These are phyloP conservation scores for Singerocomus rubriflavus DNA, from an alignment of 1,284 basidiomycete species.

Conservation along the genomic window DNA sequence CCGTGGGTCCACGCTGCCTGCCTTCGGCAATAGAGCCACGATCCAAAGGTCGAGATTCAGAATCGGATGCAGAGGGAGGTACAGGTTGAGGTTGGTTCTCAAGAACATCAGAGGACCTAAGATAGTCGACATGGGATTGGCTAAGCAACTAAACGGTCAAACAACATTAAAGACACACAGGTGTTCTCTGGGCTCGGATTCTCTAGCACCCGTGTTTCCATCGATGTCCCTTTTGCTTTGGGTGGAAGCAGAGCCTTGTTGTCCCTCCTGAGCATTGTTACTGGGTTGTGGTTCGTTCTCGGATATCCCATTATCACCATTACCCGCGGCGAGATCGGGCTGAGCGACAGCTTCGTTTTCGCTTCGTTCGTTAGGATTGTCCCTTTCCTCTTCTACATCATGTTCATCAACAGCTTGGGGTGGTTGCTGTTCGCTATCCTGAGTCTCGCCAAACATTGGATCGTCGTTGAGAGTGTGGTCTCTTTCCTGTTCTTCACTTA, in stretches of 20 bases:
- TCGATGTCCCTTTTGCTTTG: constrained; percentile 16
- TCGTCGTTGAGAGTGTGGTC: constrained; percentile 19
- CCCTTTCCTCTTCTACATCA: constrained; percentile 23
- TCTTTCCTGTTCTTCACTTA: constrained; percentile 28
- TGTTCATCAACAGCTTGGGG: constrained; percentile 19
- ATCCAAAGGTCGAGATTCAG: constrained; percentile 20
- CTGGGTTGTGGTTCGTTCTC: constrained; percentile 20
- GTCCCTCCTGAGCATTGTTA: constrained; percentile 22
- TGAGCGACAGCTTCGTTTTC: constrained; percentile 37
- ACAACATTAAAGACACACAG: constrained; percentile 26
- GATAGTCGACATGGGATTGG: neutral
- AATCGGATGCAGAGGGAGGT: constrained; percentile 12
- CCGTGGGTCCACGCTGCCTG: constrained; percentile 43
- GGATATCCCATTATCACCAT: constrained; percentile 26
- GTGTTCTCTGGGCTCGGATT: constrained; percentile 24
- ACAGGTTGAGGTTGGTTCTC: constrained; percentile 10
- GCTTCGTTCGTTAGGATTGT: constrained; percentile 26
- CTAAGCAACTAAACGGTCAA: neutral
- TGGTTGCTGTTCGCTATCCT: constrained; percentile 17
- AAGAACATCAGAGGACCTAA: neutral
- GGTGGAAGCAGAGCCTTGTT: constrained; percentile 15
- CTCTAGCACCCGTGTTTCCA: constrained; percentile 26
- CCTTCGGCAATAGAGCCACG: constrained; percentile 41
- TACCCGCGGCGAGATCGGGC: constrained; percentile 40
- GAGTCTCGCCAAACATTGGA: constrained; percentile 18